Base-by-base conservation (phyloP, 2,329 filamentous ascomycete species). In the Arachnomyces sp. region DNA sequence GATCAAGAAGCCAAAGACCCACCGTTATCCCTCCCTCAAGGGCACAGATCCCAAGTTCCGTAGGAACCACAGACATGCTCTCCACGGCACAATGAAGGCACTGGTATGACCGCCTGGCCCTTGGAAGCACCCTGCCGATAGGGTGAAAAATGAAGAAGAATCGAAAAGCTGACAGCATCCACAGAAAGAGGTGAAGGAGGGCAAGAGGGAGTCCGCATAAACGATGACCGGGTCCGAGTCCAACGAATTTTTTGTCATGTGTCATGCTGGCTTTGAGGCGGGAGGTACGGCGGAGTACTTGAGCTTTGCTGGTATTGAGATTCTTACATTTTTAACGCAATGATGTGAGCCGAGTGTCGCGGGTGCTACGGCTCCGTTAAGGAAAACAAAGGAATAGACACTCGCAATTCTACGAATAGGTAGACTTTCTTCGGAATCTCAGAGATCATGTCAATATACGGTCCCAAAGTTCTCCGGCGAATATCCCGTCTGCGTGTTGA, bases 1-100 rank as follows among this genome's bases (percentile, higher is more conserved):
- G 76, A 98, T 98, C 81, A 96, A 96, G 84, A 96, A 95, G 84
- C 92, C 92, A 55, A 95, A 94, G 82, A 96, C 92, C 67, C 81
- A 89, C 73, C 81, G 92, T 77, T 98, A 98, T 77, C 92, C 92
- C 55, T 96, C 90, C 60, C 83, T 98, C 65, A 95, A 95, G 70
- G 92, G 92, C 63, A 92, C 87, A 70, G 92, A 98, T 76, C 89
- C 92, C 68, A 98, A 98, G 82, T 98, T 98, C 81, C 84, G 92
- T 72, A 84, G 92, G 75, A 98, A 98, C 81, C 92, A 98, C 79
- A 87, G 88, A 78, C 90, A 98, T 81, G 92, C 92, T 72, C 88
- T 96, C 53, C 92, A 96, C 79, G 92, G 92, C 71, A 98, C 89
- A 68, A 88, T 86, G 79, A 93, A 86, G 77, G 92, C 92, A 68